A percentile compares a stretch with the other conserved stretches of the same genome.
These are phyloP conservation scores for Blepharisma japonicum DNA, from an alignment of 73 alveolate species.

Conservation along the genomic window DNA sequence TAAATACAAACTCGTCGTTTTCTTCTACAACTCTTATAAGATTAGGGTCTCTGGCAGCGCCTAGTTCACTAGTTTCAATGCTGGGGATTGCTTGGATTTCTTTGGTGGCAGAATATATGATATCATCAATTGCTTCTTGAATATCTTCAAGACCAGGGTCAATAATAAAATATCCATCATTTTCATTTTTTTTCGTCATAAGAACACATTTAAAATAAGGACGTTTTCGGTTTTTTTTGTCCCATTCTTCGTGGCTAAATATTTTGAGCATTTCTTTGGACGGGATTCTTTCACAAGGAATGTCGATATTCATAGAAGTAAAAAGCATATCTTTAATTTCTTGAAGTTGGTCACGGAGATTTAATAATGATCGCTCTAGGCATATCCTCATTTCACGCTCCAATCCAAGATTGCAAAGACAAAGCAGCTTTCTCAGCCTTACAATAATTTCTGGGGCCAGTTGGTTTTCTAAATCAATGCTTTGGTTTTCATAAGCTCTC, in stretches of 20 bases:
- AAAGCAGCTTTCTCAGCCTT: slow-evolving; percentile 38
- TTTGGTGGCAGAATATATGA: slow-evolving; percentile 24
- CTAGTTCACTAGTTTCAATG: slow-evolving; percentile 47
- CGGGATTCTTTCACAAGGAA: no score
- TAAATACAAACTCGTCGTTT: slow-evolving; percentile 34
- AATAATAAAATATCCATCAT: neutral
- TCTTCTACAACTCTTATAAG: slow-evolving; percentile 38
- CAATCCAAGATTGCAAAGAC: slow-evolving; percentile 41
- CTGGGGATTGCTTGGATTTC: slow-evolving; percentile 48
- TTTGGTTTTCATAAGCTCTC: slow-evolving; percentile 41
- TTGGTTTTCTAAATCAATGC: slow-evolving; percentile 43
- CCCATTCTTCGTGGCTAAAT: neutral
- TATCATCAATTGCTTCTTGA: neutral
- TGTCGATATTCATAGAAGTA: no score
- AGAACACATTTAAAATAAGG: neutral
- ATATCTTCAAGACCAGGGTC: slow-evolving; percentile 26
- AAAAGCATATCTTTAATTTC: no score
- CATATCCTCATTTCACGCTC: slow-evolving; percentile 50
- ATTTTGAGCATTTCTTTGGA: no score
- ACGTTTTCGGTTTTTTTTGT: neutral
- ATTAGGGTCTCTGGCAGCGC: slow-evolving; percentile 43
- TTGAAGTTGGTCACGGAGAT: no score
- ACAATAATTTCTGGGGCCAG: slow-evolving; percentile 39
- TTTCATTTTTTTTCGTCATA: neutral
- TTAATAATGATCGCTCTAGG: neutral